Conservation (phyloP, 2,329 filamentous ascomycete species). For the Parasarocladium wereldwijsianum region DNA sequence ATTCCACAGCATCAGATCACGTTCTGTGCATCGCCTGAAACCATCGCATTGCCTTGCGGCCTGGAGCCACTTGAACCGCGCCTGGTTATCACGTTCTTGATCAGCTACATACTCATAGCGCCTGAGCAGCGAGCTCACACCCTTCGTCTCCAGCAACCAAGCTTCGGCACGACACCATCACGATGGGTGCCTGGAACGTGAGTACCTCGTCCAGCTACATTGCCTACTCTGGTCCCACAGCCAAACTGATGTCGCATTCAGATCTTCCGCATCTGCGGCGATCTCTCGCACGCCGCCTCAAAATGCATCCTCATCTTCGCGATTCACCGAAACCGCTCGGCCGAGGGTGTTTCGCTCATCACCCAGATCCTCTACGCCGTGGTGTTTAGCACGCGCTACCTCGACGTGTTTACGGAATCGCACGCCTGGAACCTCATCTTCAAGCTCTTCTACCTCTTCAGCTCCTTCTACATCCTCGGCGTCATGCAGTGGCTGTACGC, state of each 20-base stretch:
- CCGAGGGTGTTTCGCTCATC: slow-evolving; percentile 84
- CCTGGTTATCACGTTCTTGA: too few relatives aligned
- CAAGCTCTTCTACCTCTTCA: slow-evolving; percentile 78
- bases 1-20: too few relatives aligned
- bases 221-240: neutral
- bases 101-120: too few relatives aligned
- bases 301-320: slow-evolving; percentile 85
- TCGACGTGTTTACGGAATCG: slow-evolving; percentile 51
- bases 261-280: slow-evolving; percentile 64
- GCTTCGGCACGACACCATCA: slow-evolving; percentile 9
- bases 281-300: slow-evolving; percentile 70
- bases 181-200: slow-evolving; percentile 24
- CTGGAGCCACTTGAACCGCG: too few relatives aligned
- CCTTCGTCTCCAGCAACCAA: neutral
- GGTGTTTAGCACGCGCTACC: slow-evolving; percentile 78
- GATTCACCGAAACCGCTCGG: slow-evolving; percentile 76
- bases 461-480: slow-evolving; percentile 73
- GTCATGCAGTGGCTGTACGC: slow-evolving; percentile 80
- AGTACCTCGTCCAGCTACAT: neutral
- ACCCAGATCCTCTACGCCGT: slow-evolving; percentile 76
- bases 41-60: too few relatives aligned
- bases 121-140: too few relatives aligned
- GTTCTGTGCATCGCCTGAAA: too few relatives aligned
- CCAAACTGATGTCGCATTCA: slow-evolving; percentile 11
- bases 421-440: slow-evolving; percentile 63